A percentile compares a stretch with the other conserved stretches of the same genome.
These are phyloP conservation scores for Vicia sativa DNA, from an alignment of 306 rosid genomes.

Conservation along the genomic window DNA sequence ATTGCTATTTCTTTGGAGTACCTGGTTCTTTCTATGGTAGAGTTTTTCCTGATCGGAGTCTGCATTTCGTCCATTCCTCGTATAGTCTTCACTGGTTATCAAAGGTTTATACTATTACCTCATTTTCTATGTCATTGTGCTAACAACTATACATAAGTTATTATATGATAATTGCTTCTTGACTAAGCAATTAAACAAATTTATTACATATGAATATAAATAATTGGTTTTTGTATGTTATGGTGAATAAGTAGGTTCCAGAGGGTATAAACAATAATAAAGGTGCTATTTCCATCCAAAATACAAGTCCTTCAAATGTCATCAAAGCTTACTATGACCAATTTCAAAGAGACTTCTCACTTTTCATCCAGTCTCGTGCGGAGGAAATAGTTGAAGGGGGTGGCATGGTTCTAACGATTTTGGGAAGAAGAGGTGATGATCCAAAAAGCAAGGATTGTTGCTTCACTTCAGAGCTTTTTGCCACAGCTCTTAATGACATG, in stretches of 20 bases:
- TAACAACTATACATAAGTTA: too few relatives aligned
- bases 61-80: slow-evolving; percentile 47
- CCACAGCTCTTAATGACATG: background rate
- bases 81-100: slow-evolving; percentile 42
- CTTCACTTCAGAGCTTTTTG: background rate
- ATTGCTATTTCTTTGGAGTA: slow-evolving; percentile 51
- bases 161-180: too few relatives aligned
- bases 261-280: background rate
- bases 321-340: background rate
- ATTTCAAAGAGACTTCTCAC: background rate
- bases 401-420: background rate
- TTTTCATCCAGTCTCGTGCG: background rate
- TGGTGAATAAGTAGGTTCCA: background rate
- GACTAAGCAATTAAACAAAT: too few relatives aligned
- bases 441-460: background rate
- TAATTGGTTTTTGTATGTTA: too few relatives aligned
- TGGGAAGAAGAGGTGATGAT: background rate
- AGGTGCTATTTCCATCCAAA: background rate
- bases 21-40: slow-evolving; percentile 64
- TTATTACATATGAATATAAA: too few relatives aligned
- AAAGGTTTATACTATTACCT: slow-evolving; percentile 31
- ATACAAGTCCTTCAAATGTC: background rate
- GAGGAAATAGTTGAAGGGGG: background rate
- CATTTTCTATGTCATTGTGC: slow-evolving; percentile 11
- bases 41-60: slow-evolving; percentile 36